Evolutionary conservation across 805 yeast species (phyloP), one percentile per base, ranked within the genome.

Genomic region (Schwanniomyces polymorphus): DNA sequence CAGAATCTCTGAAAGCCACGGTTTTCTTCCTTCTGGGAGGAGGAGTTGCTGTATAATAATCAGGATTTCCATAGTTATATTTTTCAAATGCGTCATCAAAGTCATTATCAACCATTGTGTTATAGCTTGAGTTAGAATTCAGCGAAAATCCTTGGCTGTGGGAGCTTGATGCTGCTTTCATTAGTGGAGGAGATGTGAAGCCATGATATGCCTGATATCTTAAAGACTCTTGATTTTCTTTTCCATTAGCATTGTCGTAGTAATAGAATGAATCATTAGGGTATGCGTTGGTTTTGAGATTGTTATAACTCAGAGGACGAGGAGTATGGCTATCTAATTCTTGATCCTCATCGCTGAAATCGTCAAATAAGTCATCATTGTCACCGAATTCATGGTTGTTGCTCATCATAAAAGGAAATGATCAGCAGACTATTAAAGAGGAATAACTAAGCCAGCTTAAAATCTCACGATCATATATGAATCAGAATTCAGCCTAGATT

Each of bases 1-100:
- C 67, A 5, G 37, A 39, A 11, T 67, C 72, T 34, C 59, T 52
- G 47, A 67, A 67, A 1, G 67, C 64, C 10, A 66, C 72, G 0
- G 65, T 54, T 43, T 66, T 68, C 8, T 42, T 41, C 14, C 57
- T 26, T 14, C 44, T 51, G 2, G 47, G 46, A 2, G 47, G 46
- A 17, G 44, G 49, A 34, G 34, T 41, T 25, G 27, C 9, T 23
- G 17, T 7, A 10, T 25, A 17, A 12, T 18, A n/a, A 27, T 27
- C 12, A 25, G 46, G 21, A 10, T 27, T 42, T 9, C 18, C 34
- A 11, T 42, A 31, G 17, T 37, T 34, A 12, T 39, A 17, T 9
- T 45, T 39, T 29, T 45, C 47, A 18, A 12, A 29, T 14, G 21
- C 42, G 12, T 33, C 42, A 18, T 29, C 43, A 10, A 28, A 18